A percentile compares a stretch with the other conserved stretches of the same genome.
These are phyloP conservation scores for Pyrenophora tritici-repentis DNA, from an alignment of 2,329 filamentous ascomycete genomes.

Conservation along the genomic window DNA sequence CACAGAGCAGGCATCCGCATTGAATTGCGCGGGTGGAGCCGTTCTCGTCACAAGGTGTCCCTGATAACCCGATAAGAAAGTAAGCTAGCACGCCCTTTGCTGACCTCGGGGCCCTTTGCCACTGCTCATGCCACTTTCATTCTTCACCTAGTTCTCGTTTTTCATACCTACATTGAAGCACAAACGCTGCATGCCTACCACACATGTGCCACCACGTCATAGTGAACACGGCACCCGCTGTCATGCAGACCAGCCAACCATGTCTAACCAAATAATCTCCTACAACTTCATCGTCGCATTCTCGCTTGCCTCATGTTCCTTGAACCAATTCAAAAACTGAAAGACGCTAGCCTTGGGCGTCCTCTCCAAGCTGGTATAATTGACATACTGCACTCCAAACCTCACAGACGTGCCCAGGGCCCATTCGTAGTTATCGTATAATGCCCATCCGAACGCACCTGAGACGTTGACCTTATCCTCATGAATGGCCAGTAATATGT, in stretches of 20 bases:
- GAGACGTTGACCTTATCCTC: conserved; percentile 51
- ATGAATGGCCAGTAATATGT: conserved; percentile 46
- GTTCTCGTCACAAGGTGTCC: conserved; percentile 18
- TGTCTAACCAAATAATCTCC: not conserved
- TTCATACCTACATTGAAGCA: not conserved
- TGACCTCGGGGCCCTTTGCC: too few species aligned
- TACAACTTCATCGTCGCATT: conserved; percentile 36
- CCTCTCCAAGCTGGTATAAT: conserved; percentile 49
- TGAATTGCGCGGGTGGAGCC: conserved; percentile 21
- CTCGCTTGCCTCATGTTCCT: conserved; percentile 33
- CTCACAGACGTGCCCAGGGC: conserved; percentile 41
- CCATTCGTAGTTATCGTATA: conserved; percentile 53
- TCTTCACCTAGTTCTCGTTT: not conserved
- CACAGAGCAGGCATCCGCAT: conserved; percentile 18
- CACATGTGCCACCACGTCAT: conserved; percentile 22
- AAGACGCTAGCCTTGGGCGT: conserved; percentile 52
- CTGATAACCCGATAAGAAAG: conserved; percentile 24
- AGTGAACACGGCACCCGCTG: conserved; percentile 26
- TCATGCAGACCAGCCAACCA: conserved; percentile 11
- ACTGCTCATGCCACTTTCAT: not conserved
- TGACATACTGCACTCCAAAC: conserved; percentile 52
- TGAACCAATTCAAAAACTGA: conserved; percentile 52
- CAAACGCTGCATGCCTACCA: not conserved
- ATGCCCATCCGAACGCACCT: conserved; percentile 50
- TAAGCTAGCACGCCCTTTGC: conserved; percentile 13